Base-by-base conservation (phyloP, 768 basidiomycete species). In the Xerocomellus chrysenteron region DNA sequence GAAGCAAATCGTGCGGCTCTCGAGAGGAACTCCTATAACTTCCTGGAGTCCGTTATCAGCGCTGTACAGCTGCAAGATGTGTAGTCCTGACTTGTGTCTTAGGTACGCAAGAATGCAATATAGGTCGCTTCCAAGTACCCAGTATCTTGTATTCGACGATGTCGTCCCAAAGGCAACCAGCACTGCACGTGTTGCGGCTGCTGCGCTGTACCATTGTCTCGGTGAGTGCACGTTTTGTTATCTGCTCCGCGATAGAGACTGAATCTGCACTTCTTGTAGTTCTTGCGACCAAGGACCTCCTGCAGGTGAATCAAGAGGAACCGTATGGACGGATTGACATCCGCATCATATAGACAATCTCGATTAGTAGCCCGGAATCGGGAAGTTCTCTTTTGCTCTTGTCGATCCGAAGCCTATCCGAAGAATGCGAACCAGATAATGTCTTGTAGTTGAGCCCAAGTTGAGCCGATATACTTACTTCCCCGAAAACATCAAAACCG, bases 191-290 rank as follows among this genome's bases (percentile, higher is more conserved):
- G 87, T 93, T 37, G 92, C 89, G 11, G 85, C 91, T 10, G 83
- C 88, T 16, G 92, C 85, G 5, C 86, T 94, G 68, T 91, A 94
- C 69, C 90, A 94, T 61, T 92, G 90, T 67, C 78, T 94, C 42
- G 90, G 92, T 92, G 56, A 37, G 79, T 69, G 35, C 17, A 14
- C 17, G 48, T 17, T 16, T 19, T 11, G 35, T 37, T 26, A 35
- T 37, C 14, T 30, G 45, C 30, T 28, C 17, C 2, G 32, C 7
- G 11, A 13, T 45, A 24, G 35, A 14, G n/a, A 32, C 32, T 47
- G 26, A 54, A 42, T 35, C 19, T 30, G 26, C 35, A 9, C 55
- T 43, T 36, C 33, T 51, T 44, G 33, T 60, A 94, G 92, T 90
- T 51, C 80, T 94, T 45, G 81, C 83, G 12, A 92, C 90, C 21